A percentile compares a stretch with the other conserved stretches of the same genome.
phyloP scores from a whole-genome alignment of 2,329 filamentous ascomycete genomes.

The Diplodia sapinea region DNA sequence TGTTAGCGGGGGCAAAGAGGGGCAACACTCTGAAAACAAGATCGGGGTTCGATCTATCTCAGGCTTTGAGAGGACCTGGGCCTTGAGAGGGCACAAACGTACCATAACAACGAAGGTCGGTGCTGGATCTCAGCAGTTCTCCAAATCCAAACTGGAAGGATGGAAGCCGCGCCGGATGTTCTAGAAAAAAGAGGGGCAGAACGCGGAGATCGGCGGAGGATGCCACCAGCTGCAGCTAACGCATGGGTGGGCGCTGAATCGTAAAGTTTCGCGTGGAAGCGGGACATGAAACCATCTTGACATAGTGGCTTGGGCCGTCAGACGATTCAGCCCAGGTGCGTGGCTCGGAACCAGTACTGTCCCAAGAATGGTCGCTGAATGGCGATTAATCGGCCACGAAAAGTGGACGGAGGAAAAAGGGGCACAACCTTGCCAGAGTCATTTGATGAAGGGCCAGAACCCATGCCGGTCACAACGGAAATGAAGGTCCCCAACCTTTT shows the following conservation, averaged over 20 bases:
- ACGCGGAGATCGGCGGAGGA: slow-evolving; percentile 24
- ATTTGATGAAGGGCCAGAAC: slow-evolving; percentile 30
- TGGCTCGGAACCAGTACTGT: slow-evolving; percentile 29
- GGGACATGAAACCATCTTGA: slow-evolving; percentile 38
- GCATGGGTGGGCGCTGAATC: slow-evolving; percentile 23
- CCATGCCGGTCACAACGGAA: slow-evolving; percentile 29
- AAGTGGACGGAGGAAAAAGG: slow-evolving; percentile 27
- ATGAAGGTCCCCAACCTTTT: slow-evolving; percentile 13
- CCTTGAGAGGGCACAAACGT: background rate
- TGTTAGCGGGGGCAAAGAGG: slow-evolving; percentile 1
- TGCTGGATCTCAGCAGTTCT: background rate
- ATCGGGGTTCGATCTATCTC: background rate
- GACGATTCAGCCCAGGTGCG: slow-evolving; percentile 25
- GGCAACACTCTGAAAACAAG: background rate
- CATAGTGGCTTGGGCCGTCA: slow-evolving; percentile 38
- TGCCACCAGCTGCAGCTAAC: slow-evolving; percentile 22
- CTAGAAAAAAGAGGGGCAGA: slow-evolving; percentile 28
- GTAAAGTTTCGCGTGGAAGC: slow-evolving; percentile 47
- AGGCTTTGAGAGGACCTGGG: background rate
- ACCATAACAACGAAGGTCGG: background rate
- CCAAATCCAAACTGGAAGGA: background rate
- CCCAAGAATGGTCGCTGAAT: slow-evolving; percentile 21
- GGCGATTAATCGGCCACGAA: slow-evolving; percentile 30
- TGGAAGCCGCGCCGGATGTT: slow-evolving; percentile 18
- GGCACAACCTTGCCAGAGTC: slow-evolving; percentile 24